Evolutionary conservation across 208 protist genomes (phyloP).

Genomic region (Acanthamoeba polyphaga): DNA sequence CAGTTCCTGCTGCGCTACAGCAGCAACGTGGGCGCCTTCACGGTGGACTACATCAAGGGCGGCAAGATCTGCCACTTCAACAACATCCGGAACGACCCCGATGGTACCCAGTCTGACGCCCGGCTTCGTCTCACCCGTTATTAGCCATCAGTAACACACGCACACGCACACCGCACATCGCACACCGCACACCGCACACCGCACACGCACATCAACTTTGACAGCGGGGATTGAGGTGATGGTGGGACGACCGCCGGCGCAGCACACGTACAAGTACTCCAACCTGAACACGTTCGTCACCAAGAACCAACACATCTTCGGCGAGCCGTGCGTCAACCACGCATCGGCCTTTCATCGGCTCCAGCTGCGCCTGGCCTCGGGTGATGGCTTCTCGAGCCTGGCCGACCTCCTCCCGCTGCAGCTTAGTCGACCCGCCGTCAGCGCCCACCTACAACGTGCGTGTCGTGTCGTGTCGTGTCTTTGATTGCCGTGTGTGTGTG

Average conservation of each 20-base stretch:
- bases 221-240: slow-evolving; percentile 24
- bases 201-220: not conserved
- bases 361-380: not conserved
- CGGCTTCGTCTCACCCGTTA: not conserved
- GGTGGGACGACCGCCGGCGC: not conserved
- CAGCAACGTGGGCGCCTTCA: slow-evolving; percentile 46
- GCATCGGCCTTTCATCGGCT: not conserved
- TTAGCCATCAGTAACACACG: not conserved
- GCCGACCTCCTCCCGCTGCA: not conserved
- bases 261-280: slow-evolving; percentile 24
- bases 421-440: not conserved
- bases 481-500: too few species aligned
- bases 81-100: slow-evolving; percentile 47
- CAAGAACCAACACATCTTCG: slow-evolving; percentile 61
- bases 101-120: not conserved
- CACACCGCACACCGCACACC: too few species aligned
- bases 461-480: too few species aligned
- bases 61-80: slow-evolving; percentile 70
- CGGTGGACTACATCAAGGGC: slow-evolving; percentile 56
- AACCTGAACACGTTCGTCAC: slow-evolving; percentile 32
- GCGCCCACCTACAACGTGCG: not conserved
- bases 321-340: slow-evolving; percentile 26
- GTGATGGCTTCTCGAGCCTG: not conserved
- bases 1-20: slow-evolving; percentile 37
- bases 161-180: not conserved